Evolutionary conservation across 768 basidiomycete genomes (phyloP), one percentile per base, ranked within the genome.

Genomic region (Royoungia palumana): DNA sequence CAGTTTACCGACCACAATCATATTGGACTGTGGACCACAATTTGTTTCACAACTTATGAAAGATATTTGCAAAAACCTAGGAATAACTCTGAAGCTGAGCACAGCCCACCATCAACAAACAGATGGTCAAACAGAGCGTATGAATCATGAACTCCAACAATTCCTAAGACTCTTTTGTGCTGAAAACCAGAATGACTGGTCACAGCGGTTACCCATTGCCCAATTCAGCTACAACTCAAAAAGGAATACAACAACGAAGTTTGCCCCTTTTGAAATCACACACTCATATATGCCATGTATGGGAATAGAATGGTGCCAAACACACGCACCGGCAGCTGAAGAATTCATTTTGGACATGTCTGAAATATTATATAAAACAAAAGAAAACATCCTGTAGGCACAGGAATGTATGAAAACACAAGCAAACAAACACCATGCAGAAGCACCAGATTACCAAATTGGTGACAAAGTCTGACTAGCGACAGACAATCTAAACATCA

Each of bases 31-130:
- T 9, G 39, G 47, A 16, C 38, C 43, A 10, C 44, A 53, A 3
- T 53, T 53, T 17, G 22, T 44, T 0, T 37, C 41, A 0, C 25
- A 52, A 3, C 14, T 52, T 6, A 44, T 44, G 35, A 35, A 35
- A 25, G 16, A 35, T 14, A 13, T 44, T 25, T 36, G 21, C 24
- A 36, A 19, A 34, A 5, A n/a, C 13, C 55, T 59, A 11, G 59
- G 38, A 11, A 49, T 49, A n/a, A 49, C 44, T 46, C 57, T 41
- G 2, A 45, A 50, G 14, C 44, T 68, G 11, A 58, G 51, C 25
- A 71, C 67, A 0, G 60, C 69, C 0, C 70, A 58, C 51, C 70
- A 72, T 38, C 70, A 65, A 1, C 67, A 73, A 46, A 67, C 71
- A 2, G 63, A 75, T 51, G 61, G 68, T 0, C 64, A 68, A 44